A percentile compares a stretch with the other conserved stretches of the same genome.
These are phyloP conservation scores for Symbiotaphrina buchneri DNA, from an alignment of 495 filamentous ascomycete species.

Conservation along the genomic window DNA sequence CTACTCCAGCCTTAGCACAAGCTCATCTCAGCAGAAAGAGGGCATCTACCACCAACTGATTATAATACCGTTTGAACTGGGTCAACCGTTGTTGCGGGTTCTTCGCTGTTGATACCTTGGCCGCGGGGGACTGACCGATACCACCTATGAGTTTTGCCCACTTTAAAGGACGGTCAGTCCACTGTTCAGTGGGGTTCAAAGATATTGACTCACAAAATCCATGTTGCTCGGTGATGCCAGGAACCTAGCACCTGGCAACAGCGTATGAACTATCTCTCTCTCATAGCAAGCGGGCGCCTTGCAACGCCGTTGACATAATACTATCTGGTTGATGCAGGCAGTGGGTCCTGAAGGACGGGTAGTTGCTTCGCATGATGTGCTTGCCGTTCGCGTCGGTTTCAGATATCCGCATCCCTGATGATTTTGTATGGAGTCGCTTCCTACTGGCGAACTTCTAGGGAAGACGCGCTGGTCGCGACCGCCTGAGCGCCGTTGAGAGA, in stretches of 20 bases:
- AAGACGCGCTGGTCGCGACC: too few species aligned
- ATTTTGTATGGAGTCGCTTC: too few species aligned
- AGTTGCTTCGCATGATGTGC: too few species aligned
- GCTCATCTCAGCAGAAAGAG: conserved; percentile 6
- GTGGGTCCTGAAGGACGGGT: too few species aligned
- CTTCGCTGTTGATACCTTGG: conserved; percentile 36
- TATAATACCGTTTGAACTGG: conserved; percentile 75
- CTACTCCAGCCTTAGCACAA: conserved; percentile 16
- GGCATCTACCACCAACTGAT: conserved; percentile 49
- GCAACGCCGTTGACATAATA: too few species aligned
- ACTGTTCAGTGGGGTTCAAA: conserved; percentile 6
- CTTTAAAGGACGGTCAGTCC: conserved; percentile 17
- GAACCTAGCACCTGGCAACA: too few species aligned
- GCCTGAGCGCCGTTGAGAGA: too few species aligned
- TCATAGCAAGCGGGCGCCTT: too few species aligned
- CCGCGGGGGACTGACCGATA: conserved; percentile 34
- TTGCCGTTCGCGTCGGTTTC: neutral
- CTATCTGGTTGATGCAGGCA: too few species aligned
- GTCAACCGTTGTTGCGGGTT: conserved; percentile 71
- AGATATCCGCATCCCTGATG: neutral
- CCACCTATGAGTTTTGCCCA: conserved; percentile 83
- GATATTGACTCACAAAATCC: conserved; percentile 16
- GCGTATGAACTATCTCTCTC: too few species aligned
- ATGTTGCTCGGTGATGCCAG: too few species aligned
- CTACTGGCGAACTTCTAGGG: too few species aligned